Evolutionary conservation across 2,329 filamentous ascomycete genomes (phyloP).

Genomic region (Colletotrichum noveboracense): DNA sequence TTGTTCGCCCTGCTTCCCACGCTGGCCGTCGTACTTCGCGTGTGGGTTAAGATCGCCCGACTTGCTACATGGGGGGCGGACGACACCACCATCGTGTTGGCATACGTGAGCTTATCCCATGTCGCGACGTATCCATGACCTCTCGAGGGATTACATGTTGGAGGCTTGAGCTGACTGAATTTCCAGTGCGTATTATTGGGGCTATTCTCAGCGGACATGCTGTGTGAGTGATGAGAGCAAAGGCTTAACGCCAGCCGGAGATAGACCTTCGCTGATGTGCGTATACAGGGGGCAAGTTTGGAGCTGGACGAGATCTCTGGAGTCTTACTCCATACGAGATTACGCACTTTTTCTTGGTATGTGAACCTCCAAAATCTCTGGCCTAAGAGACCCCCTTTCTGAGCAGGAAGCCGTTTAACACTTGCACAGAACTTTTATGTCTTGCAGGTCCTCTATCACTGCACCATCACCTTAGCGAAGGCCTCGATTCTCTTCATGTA

Average conservation of each 20-base stretch:
- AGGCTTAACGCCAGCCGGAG: rapidly evolving
- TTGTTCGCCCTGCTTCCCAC: background rate
- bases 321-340: background rate
- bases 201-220: background rate
- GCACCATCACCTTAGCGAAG: conserved; percentile 41
- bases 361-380: too few relatives aligned
- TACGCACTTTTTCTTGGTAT: background rate
- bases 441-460: background rate
- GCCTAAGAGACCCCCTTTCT: too few relatives aligned
- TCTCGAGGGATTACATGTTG: rapidly evolving
- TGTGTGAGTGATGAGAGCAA: background rate
- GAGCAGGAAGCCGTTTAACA: too few relatives aligned
- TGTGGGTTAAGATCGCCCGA: background rate
- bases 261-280: rapidly evolving
- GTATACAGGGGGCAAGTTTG: background rate
- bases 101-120: background rate
- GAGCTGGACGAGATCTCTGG: background rate
- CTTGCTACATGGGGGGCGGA: background rate
- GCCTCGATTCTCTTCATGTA: conserved; percentile 41
- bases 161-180: rapidly evolving
- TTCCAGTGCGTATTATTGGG: rapidly evolving
- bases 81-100: background rate
- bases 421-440: background rate
- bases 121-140: rapidly evolving
- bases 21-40: background rate